Conservation (phyloP, 2,329 filamentous ascomycete species). For the Hymenoscyphus salicellus region DNA sequence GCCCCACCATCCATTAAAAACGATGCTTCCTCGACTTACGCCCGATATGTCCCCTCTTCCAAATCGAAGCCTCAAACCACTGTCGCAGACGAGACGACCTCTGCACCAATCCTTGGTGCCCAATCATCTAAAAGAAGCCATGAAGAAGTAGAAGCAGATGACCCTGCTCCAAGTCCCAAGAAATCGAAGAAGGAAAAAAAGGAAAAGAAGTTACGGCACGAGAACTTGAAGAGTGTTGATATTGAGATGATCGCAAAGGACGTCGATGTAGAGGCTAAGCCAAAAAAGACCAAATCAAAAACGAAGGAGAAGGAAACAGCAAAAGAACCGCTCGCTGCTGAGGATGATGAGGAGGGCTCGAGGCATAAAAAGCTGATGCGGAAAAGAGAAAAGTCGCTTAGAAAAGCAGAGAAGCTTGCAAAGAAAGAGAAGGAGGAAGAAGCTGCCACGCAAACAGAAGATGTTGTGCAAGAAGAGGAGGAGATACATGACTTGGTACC, state of each 20-base stretch:
- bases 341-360: conserved; percentile 16
- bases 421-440: conserved; percentile 32
- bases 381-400: conserved; percentile 55
- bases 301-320: conserved; percentile 15
- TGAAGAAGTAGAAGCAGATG: conserved; percentile 15
- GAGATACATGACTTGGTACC: conserved; percentile 72
- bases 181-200: conserved; percentile 8
- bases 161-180: conserved; percentile 4
- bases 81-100: neutral
- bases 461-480: conserved; percentile 34
- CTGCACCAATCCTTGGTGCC: neutral
- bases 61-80: conserved; percentile 18
- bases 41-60: conserved; percentile 33
- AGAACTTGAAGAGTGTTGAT: neutral
- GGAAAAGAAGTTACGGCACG: neutral
- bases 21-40: conserved; percentile 34
- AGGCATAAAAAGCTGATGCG: conserved; percentile 48
- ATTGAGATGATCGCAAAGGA: neutral
- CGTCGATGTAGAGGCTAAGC: neutral
- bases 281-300: conserved; percentile 14
- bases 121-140: neutral
- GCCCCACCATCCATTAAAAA: conserved; percentile 21
- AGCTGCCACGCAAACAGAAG: conserved; percentile 35
- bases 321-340: neutral
- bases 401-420: conserved; percentile 44